Conservation (phyloP, 1,284 basidiomycete species). For the Tranzscheliella williamsii region DNA sequence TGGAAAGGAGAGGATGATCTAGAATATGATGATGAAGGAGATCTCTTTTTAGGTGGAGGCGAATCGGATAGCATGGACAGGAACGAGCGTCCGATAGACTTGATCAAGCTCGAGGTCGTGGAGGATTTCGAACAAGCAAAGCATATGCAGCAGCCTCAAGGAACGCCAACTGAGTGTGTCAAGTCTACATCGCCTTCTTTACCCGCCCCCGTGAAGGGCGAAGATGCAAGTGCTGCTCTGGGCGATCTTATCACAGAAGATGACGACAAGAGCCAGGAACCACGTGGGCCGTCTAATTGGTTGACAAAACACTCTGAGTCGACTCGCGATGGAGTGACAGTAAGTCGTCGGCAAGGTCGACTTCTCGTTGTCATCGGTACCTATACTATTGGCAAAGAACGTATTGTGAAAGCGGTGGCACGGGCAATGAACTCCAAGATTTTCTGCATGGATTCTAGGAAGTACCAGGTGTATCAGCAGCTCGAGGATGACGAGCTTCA, state of each 20-base stretch:
- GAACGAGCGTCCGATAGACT: slow-evolving; percentile 2
- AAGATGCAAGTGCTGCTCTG: not conserved
- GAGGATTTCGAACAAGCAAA: slow-evolving; percentile 18
- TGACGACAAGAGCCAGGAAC: not conserved
- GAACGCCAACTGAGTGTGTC: not conserved
- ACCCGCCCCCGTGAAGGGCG: not conserved
- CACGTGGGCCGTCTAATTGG: slow-evolving; percentile 32
- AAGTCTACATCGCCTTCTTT: not conserved
- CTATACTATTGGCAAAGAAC: slow-evolving; percentile 95
- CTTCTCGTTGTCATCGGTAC: slow-evolving; percentile 86
- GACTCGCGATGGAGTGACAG: slow-evolving; percentile 8
- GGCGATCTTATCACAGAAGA: slow-evolving; percentile 10
- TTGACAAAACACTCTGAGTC: slow-evolving; percentile 26
- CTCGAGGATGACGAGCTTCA: slow-evolving; percentile 71
- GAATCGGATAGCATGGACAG: slow-evolving; percentile 5
- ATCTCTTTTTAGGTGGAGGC: slow-evolving; percentile 13
- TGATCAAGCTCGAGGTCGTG: slow-evolving; percentile 21
- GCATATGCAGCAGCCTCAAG: no score
- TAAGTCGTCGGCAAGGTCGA: slow-evolving; percentile 38
- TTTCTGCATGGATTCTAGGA: slow-evolving; percentile 74
- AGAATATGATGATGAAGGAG: slow-evolving; percentile 45
- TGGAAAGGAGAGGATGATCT: slow-evolving; percentile 8
- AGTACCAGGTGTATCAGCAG: slow-evolving; percentile 52
- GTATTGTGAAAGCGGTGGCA: slow-evolving; percentile 92
- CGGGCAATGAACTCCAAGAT: slow-evolving; percentile 79